Evolutionary conservation across 331 rosid species (phyloP).

Genomic region (Quercus lobata): DNA sequence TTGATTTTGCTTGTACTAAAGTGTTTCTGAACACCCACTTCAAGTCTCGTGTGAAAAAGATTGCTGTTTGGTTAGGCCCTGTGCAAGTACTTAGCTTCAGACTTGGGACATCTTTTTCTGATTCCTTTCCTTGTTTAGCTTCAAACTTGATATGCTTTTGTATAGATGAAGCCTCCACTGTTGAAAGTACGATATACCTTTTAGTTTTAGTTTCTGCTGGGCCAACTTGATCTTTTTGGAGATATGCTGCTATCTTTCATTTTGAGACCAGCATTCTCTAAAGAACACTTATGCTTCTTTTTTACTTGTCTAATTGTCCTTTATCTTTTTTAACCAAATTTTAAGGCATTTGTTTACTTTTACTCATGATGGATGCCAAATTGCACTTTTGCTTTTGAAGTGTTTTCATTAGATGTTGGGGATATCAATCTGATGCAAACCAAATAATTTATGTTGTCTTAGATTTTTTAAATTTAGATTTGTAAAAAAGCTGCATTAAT

Average conservation of each 20-base stretch:
- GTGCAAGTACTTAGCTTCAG: constrained; percentile 39
- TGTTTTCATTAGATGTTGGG: not conserved
- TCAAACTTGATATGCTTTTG: constrained; percentile 44
- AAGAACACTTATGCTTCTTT: constrained; percentile 8
- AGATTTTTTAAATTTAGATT: not conserved
- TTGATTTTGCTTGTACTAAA: constrained; percentile 13
- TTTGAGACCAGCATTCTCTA: constrained; percentile 6
- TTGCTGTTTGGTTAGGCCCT: constrained; percentile 17
- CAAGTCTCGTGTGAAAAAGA: constrained; percentile 10
- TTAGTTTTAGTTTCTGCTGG: constrained; percentile 20
- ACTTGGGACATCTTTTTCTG: constrained; percentile 28
- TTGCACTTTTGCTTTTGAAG: constrained; percentile 15
- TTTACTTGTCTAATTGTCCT: constrained; percentile 21
- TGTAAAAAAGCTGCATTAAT: not conserved
- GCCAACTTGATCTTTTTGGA: constrained; percentile 24
- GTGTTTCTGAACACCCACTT: constrained; percentile 4
- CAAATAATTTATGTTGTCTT: not conserved
- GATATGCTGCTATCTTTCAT: constrained; percentile 10
- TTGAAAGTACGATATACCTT: constrained; percentile 27
- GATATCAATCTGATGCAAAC: not conserved
- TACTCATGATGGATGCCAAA: not conserved
- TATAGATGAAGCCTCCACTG: constrained; percentile 58
- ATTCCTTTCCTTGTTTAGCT: constrained; percentile 34
- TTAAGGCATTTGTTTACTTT: constrained; percentile 18
- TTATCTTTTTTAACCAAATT: constrained; percentile 6